A percentile compares a stretch with the other conserved stretches of the same genome.
These are phyloP conservation scores for Arthrobotrys iridis DNA, from an alignment of 2,329 filamentous ascomycete species.

Conservation along the genomic window DNA sequence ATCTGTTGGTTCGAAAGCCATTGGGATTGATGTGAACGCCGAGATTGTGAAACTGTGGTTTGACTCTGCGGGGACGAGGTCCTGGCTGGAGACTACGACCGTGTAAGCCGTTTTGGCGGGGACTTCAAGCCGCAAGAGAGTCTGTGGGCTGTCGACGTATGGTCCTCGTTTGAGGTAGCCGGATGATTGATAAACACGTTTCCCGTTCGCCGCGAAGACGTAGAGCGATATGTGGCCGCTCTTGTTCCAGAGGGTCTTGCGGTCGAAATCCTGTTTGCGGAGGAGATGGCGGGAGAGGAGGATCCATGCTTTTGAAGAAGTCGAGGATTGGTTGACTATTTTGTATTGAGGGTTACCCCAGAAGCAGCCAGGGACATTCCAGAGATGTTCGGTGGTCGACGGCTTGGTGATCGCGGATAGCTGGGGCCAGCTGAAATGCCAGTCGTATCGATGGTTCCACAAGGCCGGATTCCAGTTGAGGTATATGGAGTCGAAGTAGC, in stretches of 20 bases:
- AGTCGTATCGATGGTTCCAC: constrained; percentile 83
- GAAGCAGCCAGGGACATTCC: constrained; percentile 65
- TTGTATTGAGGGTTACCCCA: constrained; percentile 76
- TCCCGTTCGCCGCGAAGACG: constrained; percentile 76
- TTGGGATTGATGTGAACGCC: constrained; percentile 74
- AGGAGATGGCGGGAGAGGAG: constrained; percentile 85
- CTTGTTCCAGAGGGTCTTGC: constrained; percentile 61
- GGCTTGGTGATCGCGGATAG: constrained; percentile 63
- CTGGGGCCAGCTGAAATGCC: constrained; percentile 88
- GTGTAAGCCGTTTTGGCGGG: constrained; percentile 65
- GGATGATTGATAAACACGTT: constrained; percentile 78
- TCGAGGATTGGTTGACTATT: constrained; percentile 67
- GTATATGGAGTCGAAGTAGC: constrained; percentile 95
- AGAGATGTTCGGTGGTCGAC: constrained; percentile 59
- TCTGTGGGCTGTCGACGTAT: constrained; percentile 95
- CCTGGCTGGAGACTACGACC: constrained; percentile 80
- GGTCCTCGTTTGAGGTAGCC: constrained; percentile 77
- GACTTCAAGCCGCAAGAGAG: constrained; percentile 75
- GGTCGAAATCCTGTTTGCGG: constrained; percentile 21
- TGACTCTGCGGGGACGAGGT: constrained; percentile 70
- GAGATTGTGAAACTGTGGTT: constrained; percentile 88
- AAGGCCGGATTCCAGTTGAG: constrained; percentile 94
- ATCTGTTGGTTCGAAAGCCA: constrained; percentile 71
- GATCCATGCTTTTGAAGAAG: constrained; percentile 77
- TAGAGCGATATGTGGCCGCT: constrained; percentile 89